A percentile compares a stretch with the other conserved stretches of the same genome.
These are phyloP conservation scores for Fusarium sp. DNA, from an alignment of 2,329 filamentous ascomycete genomes.

Conservation along the genomic window DNA sequence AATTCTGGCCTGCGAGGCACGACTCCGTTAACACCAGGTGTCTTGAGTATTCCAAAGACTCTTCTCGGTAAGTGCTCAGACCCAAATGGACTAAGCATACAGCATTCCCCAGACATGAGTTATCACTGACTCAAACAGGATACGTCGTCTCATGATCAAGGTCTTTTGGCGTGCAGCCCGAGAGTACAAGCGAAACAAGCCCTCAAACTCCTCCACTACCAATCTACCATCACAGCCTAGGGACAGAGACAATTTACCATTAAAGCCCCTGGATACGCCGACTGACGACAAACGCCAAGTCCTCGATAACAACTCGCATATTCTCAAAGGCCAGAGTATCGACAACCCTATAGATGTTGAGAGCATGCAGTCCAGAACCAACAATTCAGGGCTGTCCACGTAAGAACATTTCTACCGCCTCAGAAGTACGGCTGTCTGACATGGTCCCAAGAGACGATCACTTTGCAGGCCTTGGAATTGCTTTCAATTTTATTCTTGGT, in stretches of 20 bases:
- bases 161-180: constrained; percentile 16
- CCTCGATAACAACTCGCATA: not conserved
- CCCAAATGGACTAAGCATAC: not conserved
- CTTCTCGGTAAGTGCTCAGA: not conserved
- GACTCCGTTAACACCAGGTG: not conserved
- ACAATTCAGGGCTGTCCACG: not conserved
- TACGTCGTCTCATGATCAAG: constrained; percentile 14
- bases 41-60: constrained; percentile 19
- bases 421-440: not conserved
- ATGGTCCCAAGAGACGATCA: not conserved
- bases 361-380: not conserved
- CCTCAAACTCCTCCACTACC: fast-evolving
- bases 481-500: not conserved
- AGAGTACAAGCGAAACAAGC: constrained; percentile 8
- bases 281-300: not conserved
- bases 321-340: not conserved
- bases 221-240: not conserved
- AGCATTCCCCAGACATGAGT: constrained; percentile 1
- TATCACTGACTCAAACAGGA: not conserved
- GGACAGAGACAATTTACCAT: not conserved
- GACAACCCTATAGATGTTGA: constrained; percentile 11
- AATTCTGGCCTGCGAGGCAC: constrained; percentile 31
- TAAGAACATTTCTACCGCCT: not conserved
- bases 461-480: not conserved
- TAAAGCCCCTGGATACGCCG: not conserved